Evolutionary conservation across 2,329 filamentous ascomycete genomes (phyloP), one percentile per base, ranked within the genome.

Genomic region (Ascochyta fabae): DNA sequence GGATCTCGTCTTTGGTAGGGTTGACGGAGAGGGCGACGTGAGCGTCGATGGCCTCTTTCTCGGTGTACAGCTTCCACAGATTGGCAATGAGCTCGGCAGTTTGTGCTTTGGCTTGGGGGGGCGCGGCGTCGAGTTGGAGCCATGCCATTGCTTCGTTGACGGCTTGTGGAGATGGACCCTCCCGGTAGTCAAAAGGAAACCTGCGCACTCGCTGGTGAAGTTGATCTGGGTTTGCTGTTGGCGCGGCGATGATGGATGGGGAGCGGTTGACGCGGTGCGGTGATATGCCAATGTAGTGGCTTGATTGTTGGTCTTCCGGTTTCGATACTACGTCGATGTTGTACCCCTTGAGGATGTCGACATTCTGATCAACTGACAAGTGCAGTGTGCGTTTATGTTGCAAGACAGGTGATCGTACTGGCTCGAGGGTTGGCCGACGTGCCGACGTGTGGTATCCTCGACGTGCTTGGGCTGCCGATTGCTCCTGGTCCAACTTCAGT

Each of bases 41-140:
- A 1, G 89, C 75, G 4, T 85, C 79, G 63, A 88, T 84, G 2
- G 86, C 88, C 76, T 91, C 88, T 58, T 88, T 88, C 41, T 82
- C 78, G 40, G 77, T 81, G 76, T 87, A 90, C 1, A 90, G 81
- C 26, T 77, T 74, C 61, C 84, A 80, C 10, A 93, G 79, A 1
- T 76, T 76, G 10, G 78, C 70, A 36, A 90, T 75, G 3, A 89
- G 71, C 9, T 73, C 68, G 8, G 77, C 74, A 6, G 88, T 71
- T 23, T 79, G 74, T 3, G 75, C 71, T 56, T 77, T 76, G 6
- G 80, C 77, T 35, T 76, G 75, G 8, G 75, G 75, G 1, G 79
- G 76, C 2, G 75, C 71, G 7, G 79, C 77, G 23, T 76, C 73
- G 33, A 90, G 78, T 45, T 83, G 78, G 19, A 90, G 70, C 57